Evolutionary conservation across 2,329 filamentous ascomycete genomes (phyloP), one percentile per base, ranked within the genome.

Genomic region (Emergomyces pasteurianus): DNA sequence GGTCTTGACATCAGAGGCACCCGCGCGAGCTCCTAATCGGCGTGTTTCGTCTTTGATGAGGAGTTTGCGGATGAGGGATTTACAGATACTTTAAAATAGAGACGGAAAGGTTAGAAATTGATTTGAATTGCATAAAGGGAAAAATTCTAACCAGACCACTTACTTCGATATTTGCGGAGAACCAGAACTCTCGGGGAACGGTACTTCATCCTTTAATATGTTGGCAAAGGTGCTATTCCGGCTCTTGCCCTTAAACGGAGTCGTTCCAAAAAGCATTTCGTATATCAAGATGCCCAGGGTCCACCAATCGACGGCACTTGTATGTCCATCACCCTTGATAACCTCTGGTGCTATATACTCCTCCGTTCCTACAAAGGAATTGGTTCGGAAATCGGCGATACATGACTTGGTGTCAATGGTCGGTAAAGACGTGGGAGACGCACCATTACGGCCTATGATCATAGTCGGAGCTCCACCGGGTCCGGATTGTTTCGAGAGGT

Each of bases 371-470:
- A 99, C 94, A 72, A 99, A 99, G 0, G 92, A 96, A 72, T 99
- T 99, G 21, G 94, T 99, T 60, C 94, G 85, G 81, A 99, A 99
- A 77, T 97, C 94, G 66, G 90, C 90, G 70, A 99, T 99, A 72
- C 94, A 99, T 8, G 94, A 96, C 72, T 95, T 94, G 36, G 94
- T 99, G 74, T 99, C 94, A 71, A 99, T 96, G n/a, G 92, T 94
- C 16, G 92, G 92, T 66, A 96, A 80, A 50, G 90, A 92, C 63
- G 86, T 90, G 8, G 89, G 88, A 60, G 90, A 92, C 46, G 90
- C 87, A 59, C 92, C 92, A 67, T 89, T 92, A 73, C 90, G 91
- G 67, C 89, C 90, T 63, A 96, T 83, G 70, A 99, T 96, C 92
- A 99, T 97, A 28, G 92, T 96, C 56, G 94, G 94, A 71, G 92